Evolutionary conservation across 805 yeast species (phyloP).

Genomic region (Nakazawaea populi): DNA sequence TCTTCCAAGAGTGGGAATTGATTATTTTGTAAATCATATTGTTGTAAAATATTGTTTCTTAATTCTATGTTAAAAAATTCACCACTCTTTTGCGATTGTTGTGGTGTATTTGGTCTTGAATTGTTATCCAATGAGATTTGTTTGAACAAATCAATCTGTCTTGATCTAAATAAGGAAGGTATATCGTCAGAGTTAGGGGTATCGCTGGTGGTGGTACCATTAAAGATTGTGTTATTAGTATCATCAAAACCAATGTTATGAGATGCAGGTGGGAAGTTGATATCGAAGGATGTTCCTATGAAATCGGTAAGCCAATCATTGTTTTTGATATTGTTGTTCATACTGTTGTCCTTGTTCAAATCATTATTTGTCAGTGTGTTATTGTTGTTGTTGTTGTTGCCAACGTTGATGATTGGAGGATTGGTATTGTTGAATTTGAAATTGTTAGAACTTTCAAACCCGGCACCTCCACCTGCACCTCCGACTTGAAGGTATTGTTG

Average conservation of each 20-base stretch:
- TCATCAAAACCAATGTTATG: conserved; percentile 57
- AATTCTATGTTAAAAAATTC: conserved; percentile 44
- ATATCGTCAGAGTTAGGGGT: conserved; percentile 33
- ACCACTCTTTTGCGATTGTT: conserved; percentile 3
- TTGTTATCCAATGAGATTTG: conserved; percentile 22
- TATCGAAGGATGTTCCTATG: conserved; percentile 59
- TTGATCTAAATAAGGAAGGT: conserved; percentile 53
- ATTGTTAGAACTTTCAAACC: conserved; percentile 17
- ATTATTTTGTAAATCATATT: conserved; percentile 46
- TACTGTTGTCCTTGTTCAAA: conserved; percentile 5
- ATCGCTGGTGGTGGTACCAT: conserved; percentile 12
- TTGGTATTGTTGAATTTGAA: background rate
- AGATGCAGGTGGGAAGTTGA: conserved; percentile 41
- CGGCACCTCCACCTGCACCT: conserved; percentile 35
- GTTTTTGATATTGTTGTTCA: conserved; percentile 11
- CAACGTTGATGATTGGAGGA: background rate
- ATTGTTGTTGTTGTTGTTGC: conserved; percentile 8
- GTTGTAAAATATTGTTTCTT: conserved; percentile 45
- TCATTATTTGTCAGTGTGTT: conserved; percentile 20
- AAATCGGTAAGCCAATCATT: conserved; percentile 70
- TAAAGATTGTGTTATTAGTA: conserved; percentile 15
- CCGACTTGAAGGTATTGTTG: conserved; percentile 34
- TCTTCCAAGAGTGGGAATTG: conserved; percentile 76
- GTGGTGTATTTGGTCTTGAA: background rate
- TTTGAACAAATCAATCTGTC: conserved; percentile 63